These are phyloP conservation scores for Flaveria sonorensis DNA, from an alignment of 129 eudicot genomes.

Conservation along the genomic window DNA sequence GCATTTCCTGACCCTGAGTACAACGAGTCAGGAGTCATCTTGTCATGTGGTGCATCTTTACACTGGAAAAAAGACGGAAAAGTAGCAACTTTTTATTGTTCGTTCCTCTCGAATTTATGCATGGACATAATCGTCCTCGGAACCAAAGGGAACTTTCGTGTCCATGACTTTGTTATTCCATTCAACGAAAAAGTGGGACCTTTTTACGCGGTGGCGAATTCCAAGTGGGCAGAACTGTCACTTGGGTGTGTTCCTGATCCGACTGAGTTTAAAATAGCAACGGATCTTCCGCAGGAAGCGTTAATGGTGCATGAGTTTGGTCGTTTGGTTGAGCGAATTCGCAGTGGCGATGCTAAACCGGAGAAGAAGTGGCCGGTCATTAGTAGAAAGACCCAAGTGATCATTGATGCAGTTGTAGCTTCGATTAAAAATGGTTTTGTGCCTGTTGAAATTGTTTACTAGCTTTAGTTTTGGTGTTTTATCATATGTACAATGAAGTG, in stretches of 20 bases:
- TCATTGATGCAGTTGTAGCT: constrained; percentile 59
- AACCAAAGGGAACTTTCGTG: constrained; percentile 52
- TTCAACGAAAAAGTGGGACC: constrained; percentile 50
- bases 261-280: constrained; percentile 35
- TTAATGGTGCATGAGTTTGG: constrained; percentile 66
- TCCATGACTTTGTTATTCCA: constrained; percentile 64
- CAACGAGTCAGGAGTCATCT: constrained; percentile 56
- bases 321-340: constrained; percentile 44
- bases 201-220: constrained; percentile 35
- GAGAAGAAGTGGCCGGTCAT: constrained; percentile 59
- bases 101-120: constrained; percentile 46
- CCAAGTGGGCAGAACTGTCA: constrained; percentile 37
- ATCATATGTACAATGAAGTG: no score
- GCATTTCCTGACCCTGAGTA: constrained; percentile 40
- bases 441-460: constrained; percentile 52
- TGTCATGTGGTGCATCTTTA: constrained; percentile 59
- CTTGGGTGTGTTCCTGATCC: constrained; percentile 50
- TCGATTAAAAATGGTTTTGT: constrained; percentile 54
- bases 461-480: not conserved
- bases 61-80: constrained; percentile 48
- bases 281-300: constrained; percentile 64
- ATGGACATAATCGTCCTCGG: constrained; percentile 59
- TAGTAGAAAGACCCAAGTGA: constrained; percentile 61
- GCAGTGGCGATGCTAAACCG: constrained; percentile 28
- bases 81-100: constrained; percentile 53